Percentiles rank a stretch among this genome's conserved stretches.
These are phyloP conservation scores for Colletotrichum liaoningense DNA, from an alignment of 2,329 filamentous ascomycete species.

Conservation along the genomic window DNA sequence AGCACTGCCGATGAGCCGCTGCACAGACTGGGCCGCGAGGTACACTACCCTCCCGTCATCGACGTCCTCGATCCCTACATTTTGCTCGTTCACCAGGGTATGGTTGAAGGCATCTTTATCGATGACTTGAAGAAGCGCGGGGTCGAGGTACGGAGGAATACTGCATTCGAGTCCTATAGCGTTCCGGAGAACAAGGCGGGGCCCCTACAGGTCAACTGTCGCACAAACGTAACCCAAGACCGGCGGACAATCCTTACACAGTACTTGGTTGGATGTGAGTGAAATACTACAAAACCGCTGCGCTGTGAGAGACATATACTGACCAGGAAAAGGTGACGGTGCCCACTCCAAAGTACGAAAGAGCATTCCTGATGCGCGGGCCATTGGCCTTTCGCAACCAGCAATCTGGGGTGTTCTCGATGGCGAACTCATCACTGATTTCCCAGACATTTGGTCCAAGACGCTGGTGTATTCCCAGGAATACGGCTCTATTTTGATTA, in stretches of 20 bases:
- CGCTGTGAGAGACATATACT: neutral
- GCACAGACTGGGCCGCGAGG: slow-evolving; percentile 71
- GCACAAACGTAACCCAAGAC: slow-evolving; percentile 63
- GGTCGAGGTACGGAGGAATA: slow-evolving; percentile 71
- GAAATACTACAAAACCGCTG: neutral
- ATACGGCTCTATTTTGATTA: slow-evolving; percentile 77
- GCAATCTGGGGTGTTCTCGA: slow-evolving; percentile 78
- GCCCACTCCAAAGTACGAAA: slow-evolving; percentile 78
- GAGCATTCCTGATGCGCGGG: slow-evolving; percentile 67
- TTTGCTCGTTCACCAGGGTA: slow-evolving; percentile 76
- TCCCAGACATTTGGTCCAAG: slow-evolving; percentile 82
- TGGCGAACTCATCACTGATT: slow-evolving; percentile 76
- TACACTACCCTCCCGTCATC: slow-evolving; percentile 74
- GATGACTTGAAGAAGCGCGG: slow-evolving; percentile 75
- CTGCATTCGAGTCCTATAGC: slow-evolving; percentile 70
- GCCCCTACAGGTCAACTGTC: slow-evolving; percentile 62
- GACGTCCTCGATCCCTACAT: slow-evolving; percentile 69
- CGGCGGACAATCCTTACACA: slow-evolving; percentile 64
- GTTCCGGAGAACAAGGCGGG: slow-evolving; percentile 55
- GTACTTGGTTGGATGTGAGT: slow-evolving; percentile 75
- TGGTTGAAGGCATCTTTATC: slow-evolving; percentile 78
- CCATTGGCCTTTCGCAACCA: slow-evolving; percentile 65
- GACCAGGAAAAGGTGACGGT: slow-evolving; percentile 65
- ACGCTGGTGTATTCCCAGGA: slow-evolving; percentile 75
- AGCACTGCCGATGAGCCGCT: slow-evolving; percentile 62